Evolutionary conservation across 306 rosid genomes (phyloP).

Genomic region (Astragalus glycyphyllos): DNA sequence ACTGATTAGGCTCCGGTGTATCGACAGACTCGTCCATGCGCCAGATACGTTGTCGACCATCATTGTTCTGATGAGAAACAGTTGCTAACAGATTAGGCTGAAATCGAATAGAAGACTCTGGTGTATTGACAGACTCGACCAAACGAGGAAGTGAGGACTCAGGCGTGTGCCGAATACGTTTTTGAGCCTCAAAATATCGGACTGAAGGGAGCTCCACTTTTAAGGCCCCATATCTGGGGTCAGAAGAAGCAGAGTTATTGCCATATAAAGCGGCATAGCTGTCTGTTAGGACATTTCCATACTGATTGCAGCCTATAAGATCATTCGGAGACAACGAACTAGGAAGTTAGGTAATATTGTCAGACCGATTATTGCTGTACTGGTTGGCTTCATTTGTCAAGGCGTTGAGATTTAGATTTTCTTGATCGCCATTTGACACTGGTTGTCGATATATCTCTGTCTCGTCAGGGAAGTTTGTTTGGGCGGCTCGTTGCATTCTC

Average conservation of each 20-base stretch:
- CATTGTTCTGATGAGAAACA: too few species aligned
- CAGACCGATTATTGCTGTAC: conserved; percentile 41
- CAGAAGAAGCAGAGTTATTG: conserved; percentile 62
- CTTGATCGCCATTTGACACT: too few species aligned
- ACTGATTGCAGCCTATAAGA: conserved; percentile 41
- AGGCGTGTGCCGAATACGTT: conserved; percentile 57
- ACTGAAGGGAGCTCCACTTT: conserved; percentile 98
- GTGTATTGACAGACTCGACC: too few species aligned
- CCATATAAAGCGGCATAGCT: conserved; percentile 76
- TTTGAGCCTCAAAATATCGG: conserved; percentile 81
- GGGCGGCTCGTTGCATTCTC: conserved; percentile 26
- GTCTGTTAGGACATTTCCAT: conserved; percentile 50
- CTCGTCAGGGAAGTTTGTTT: too few species aligned
- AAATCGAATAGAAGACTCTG: background rate
- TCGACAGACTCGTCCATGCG: too few species aligned
- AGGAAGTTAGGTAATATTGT: conserved; percentile 46
- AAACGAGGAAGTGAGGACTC: too few species aligned
- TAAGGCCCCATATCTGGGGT: conserved; percentile 59
- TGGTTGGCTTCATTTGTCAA: background rate
- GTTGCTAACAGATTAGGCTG: too few species aligned
- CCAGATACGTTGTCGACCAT: too few species aligned
- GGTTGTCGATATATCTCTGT: too few species aligned
- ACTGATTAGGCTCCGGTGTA: conserved; percentile 31
- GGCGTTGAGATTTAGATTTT: too few species aligned
- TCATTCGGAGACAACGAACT: conserved; percentile 47